These are phyloP conservation scores for Sphaerulina musiva DNA, from an alignment of 2,329 filamentous ascomycete species.

Conservation along the genomic window DNA sequence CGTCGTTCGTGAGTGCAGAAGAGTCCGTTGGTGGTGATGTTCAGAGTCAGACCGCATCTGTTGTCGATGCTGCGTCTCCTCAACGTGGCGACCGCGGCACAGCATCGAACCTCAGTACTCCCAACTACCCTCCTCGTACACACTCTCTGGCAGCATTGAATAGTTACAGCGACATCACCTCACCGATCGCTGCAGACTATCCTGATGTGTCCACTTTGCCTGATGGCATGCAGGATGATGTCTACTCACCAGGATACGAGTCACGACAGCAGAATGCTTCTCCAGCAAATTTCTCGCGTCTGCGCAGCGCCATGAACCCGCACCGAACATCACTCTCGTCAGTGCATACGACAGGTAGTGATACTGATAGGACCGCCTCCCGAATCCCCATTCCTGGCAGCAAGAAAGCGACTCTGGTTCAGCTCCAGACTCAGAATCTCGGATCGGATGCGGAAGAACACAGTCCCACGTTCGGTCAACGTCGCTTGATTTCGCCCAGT, in stretches of 20 bases:
- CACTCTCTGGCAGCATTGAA: slow-evolving; percentile 3
- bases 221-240: neutral
- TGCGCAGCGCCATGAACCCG: neutral
- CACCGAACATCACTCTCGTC: slow-evolving; percentile 1
- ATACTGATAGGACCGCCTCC: slow-evolving; percentile 20
- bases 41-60: neutral
- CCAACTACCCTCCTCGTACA: neutral
- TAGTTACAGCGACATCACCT: neutral
- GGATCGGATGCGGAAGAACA: neutral
- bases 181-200: neutral
- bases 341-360: neutral
- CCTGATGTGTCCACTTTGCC: neutral
- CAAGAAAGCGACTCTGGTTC: slow-evolving; percentile 24
- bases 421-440: slow-evolving; percentile 18
- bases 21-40: neutral
- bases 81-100: neutral
- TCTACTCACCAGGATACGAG: neutral
- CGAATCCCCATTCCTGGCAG: slow-evolving; percentile 27
- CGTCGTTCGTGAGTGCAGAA: slow-evolving; percentile 15
- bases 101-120: neutral
- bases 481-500: slow-evolving; percentile 12
- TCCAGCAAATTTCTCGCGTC: slow-evolving; percentile 27
- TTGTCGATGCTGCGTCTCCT: neutral
- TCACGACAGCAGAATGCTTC: slow-evolving; percentile 22
- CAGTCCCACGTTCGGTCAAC: slow-evolving; percentile 11